These are phyloP conservation scores for Blastomyces gilchristii DNA, from an alignment of 2,329 filamentous ascomycete species.

Conservation along the genomic window DNA sequence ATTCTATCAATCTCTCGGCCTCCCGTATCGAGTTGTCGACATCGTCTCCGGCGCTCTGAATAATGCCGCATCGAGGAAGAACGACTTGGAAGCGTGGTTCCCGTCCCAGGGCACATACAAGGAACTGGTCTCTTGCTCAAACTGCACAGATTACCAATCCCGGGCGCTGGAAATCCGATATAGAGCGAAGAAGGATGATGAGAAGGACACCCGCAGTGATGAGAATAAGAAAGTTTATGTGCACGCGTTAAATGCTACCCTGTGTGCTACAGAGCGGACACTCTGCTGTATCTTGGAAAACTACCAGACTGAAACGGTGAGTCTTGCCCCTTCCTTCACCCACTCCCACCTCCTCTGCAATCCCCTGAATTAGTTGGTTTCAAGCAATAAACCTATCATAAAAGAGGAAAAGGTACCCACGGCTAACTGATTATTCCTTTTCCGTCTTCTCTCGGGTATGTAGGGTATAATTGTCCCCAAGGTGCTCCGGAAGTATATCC, in stretches of 20 bases:
- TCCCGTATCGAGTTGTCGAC: conserved; percentile 84
- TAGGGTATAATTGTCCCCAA: conserved; percentile 71
- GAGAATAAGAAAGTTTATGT: conserved; percentile 87
- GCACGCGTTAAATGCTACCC: conserved; percentile 80
- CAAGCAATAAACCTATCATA: not conserved
- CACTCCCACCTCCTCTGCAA: not conserved
- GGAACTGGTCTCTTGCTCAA: conserved; percentile 93
- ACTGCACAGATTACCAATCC: conserved; percentile 97
- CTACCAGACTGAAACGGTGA: conserved; percentile 78
- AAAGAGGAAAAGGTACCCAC: not conserved
- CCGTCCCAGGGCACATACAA: conserved; percentile 97
- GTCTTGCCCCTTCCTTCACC: conserved; percentile 16
- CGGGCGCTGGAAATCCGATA: conserved; percentile 87
- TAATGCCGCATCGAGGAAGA: conserved; percentile 83
- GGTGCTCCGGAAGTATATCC: conserved; percentile 78
- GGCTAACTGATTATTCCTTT: not conserved
- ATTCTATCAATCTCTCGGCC: conserved; percentile 80
- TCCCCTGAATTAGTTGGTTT: not conserved
- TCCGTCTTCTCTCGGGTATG: not conserved
- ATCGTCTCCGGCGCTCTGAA: conserved; percentile 96
- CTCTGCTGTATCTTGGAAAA: conserved; percentile 95
- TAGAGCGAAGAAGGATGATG: conserved; percentile 64
- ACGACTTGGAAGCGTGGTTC: conserved; percentile 93
- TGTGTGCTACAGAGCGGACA: conserved; percentile 83
- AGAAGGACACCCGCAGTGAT: conserved; percentile 1